Conservation (phyloP, 2,329 filamentous ascomycete genomes). For the Curvularia spicifera region DNA sequence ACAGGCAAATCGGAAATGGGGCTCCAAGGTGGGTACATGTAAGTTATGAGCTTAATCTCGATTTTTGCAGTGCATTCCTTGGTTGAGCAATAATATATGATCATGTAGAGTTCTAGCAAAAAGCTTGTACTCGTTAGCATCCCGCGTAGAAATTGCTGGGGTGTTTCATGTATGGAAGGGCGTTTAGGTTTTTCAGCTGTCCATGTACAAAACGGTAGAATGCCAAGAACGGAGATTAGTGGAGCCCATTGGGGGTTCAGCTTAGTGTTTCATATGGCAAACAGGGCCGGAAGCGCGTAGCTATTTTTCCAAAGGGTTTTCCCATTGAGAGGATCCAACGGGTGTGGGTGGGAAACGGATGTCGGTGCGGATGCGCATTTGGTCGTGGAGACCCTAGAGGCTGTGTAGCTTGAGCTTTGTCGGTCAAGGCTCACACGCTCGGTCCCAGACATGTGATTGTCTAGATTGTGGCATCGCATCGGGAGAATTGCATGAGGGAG, state of each 20-base stretch:
- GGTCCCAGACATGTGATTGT: background rate
- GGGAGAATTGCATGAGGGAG: background rate
- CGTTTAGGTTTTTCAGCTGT: background rate
- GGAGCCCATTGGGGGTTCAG: background rate
- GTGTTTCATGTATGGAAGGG: constrained; percentile 2
- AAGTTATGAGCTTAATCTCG: background rate
- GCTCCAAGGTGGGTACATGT: too few relatives aligned
- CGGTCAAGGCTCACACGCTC: background rate
- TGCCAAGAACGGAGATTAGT: constrained; percentile 2
- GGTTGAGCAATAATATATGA: background rate
- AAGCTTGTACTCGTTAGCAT: background rate
- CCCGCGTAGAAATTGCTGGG: background rate
- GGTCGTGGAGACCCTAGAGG: background rate
- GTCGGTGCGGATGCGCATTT: background rate
- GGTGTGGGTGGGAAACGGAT: background rate
- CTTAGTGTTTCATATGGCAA: constrained; percentile 3
- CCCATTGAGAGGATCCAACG: background rate
- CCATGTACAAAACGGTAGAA: background rate
- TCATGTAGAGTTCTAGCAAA: background rate
- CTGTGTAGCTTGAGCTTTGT: background rate
- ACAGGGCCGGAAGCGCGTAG: background rate
- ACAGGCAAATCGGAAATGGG: background rate
- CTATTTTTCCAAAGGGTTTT: background rate
- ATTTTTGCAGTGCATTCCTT: background rate
- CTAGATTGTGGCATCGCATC: background rate